Evolutionary conservation across 495 filamentous ascomycete species (phyloP), one percentile per base, ranked within the genome.

Genomic region (Astrothelium macrocarpum): DNA sequence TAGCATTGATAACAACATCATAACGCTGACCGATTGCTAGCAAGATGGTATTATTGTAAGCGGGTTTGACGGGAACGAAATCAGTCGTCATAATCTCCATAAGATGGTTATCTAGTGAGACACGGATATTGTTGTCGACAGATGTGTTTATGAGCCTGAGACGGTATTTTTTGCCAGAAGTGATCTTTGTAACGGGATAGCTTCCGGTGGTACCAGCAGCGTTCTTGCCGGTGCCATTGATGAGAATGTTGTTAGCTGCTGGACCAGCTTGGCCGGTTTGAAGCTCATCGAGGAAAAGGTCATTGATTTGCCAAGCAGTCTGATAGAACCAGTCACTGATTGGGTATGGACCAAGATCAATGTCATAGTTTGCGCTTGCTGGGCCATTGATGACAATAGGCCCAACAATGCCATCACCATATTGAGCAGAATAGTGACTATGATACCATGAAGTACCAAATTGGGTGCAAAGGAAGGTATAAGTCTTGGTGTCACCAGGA

Each of bases 371-470:
- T 12, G 68, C 64, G 20, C 72, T 65, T 1, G 74, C 64, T 11
- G 75, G 75, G 2, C 75, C 75, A 26, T 73, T 62, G 53, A 77
- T 72, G 11, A 74, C 62, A 14, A 77, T 74, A 1, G 69, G 25
- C 0, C 74, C 75, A 32, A 72, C 49, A n/a, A 73, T 39, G 11
- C 75, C 75, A 28, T 76, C 73, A 11, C 65, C 74, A 59, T 76
- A 76, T 67, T 77, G 75, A 28, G 68, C 65, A 2, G 68, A 69
- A 60, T 68, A 73, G 63, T 71, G 71, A 32, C 61, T 66, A 63
- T 76, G 75, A 28, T 74, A 75, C 75, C 75, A 77, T 5, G 67
- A 70, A n/a, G 74, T 68, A 23, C 75, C 75, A 63, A 69, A 77
- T 60, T 77, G 75, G 1, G 75, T 75, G 1, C 70, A 73, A 39